These are phyloP conservation scores for Senecio squalidus DNA, from an alignment of 140 eudicot species.

Conservation along the genomic window DNA sequence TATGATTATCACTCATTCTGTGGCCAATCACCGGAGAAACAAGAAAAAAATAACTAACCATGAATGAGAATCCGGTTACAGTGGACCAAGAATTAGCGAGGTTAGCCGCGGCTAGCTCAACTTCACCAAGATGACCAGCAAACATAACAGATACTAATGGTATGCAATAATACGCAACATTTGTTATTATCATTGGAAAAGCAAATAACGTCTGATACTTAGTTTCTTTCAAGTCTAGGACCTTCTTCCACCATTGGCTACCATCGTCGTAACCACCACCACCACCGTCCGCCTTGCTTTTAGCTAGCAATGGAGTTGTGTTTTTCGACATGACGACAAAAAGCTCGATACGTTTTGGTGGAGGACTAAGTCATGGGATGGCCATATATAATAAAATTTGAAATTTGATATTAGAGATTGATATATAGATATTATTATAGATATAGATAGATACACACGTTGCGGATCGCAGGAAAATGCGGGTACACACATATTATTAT, in stretches of 20 bases:
- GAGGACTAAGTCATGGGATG: too few species aligned
- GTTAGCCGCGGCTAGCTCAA: conserved; percentile 66
- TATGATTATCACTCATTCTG: neutral
- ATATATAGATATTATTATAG: too few species aligned
- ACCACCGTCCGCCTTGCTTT: neutral
- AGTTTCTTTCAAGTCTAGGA: conserved; percentile 54
- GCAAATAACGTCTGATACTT: conserved; percentile 27
- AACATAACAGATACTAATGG: conserved; percentile 76
- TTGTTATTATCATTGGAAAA: conserved; percentile 60
- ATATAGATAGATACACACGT: too few species aligned
- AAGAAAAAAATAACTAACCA: neutral
- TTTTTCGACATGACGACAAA: conserved; percentile 25
- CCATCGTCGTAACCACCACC: neutral
- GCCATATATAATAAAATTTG: too few species aligned
- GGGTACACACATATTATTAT: too few species aligned
- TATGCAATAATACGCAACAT: conserved; percentile 48
- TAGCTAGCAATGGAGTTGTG: conserved; percentile 11
- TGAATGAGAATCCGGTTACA: conserved; percentile 44
- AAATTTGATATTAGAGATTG: too few species aligned
- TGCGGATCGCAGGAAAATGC: too few species aligned
- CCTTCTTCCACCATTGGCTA: conserved; percentile 35
- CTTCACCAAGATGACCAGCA: conserved; percentile 79
- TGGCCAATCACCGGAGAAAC: too few species aligned
- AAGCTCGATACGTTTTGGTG: too few species aligned
- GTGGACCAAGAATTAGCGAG: conserved; percentile 84